Percentiles rank a stretch among this genome's conserved stretches.
Conservation (phyloP, 768 basidiomycete species). For the Suillus spraguei region DNA sequence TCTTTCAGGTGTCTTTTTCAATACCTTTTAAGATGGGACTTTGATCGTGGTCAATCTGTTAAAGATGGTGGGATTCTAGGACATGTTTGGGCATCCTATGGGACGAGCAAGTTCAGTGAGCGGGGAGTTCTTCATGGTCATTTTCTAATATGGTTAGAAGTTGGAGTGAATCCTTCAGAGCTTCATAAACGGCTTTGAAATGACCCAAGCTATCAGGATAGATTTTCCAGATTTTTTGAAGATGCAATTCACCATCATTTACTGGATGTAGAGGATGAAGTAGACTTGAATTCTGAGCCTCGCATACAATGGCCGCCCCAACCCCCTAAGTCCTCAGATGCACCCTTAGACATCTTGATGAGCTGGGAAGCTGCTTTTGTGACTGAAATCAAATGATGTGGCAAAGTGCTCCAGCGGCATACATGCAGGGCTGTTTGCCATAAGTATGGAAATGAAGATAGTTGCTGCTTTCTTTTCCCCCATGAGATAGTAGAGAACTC, state of each 20-base stretch:
- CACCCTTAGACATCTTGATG: neutral
- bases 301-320: constrained; percentile 23
- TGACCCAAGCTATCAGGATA: constrained; percentile 9
- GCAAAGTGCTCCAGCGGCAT: constrained; percentile 26
- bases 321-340: too few species aligned
- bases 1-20: constrained; percentile 26
- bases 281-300: constrained; percentile 25
- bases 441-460: constrained; percentile 30
- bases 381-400: constrained; percentile 23
- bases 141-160: constrained; percentile 33
- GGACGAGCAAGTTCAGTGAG: constrained; percentile 29
- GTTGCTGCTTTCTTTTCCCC: constrained; percentile 36
- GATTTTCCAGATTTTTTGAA: constrained; percentile 36
- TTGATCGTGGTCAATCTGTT: constrained; percentile 8
- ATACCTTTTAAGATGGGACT: constrained; percentile 33
- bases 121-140: constrained; percentile 34
- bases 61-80: constrained; percentile 34
- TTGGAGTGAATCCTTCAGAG: constrained; percentile 34
- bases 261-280: constrained; percentile 24
- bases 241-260: constrained; percentile 34
- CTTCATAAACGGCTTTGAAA: constrained; percentile 25
- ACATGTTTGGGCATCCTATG: constrained; percentile 32
- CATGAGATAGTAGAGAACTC: constrained; percentile 33
- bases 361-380: constrained; percentile 18
- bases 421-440: constrained; percentile 28